These are phyloP conservation scores for Corynascus novoguineensis DNA, from an alignment of 495 filamentous ascomycete species.

Conservation along the genomic window DNA sequence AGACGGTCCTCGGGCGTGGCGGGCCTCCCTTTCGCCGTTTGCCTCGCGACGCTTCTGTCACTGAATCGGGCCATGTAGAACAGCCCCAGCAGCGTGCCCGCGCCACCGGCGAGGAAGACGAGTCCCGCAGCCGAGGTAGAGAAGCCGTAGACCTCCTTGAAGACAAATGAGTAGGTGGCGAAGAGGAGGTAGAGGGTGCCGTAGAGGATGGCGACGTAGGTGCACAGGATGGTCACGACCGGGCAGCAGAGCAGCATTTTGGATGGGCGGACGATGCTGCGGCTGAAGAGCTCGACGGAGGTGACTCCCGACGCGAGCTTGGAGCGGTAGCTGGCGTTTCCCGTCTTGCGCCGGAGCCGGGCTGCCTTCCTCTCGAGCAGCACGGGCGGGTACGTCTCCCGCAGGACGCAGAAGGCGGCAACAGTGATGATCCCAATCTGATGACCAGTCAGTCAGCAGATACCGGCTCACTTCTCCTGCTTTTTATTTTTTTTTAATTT, in stretches of 20 bases:
- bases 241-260: not conserved
- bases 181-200: conserved; percentile 2
- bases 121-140: not conserved
- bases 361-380: not conserved
- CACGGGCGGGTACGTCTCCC: not conserved
- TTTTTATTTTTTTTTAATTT: not conserved
- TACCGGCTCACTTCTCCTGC: not conserved
- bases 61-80: not conserved
- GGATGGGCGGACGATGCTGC: not conserved
- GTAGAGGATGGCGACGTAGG: not conserved
- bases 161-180: conserved; percentile 1
- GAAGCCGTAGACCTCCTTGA: not conserved
- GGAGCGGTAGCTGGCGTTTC: not conserved
- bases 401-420: not conserved
- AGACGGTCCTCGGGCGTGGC: not conserved
- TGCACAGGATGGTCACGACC: not conserved
- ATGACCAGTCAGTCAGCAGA: not conserved
- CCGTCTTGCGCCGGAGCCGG: not conserved
- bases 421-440: not conserved
- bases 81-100: not conserved
- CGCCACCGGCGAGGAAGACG: not conserved
- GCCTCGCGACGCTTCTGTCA: not conserved
- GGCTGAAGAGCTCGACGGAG: not conserved
- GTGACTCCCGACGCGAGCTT: not conserved
- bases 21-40: not conserved